Evolutionary conservation across 208 protist genomes (phyloP).

Genomic region (Acanthamoeba rhysodes): DNA sequence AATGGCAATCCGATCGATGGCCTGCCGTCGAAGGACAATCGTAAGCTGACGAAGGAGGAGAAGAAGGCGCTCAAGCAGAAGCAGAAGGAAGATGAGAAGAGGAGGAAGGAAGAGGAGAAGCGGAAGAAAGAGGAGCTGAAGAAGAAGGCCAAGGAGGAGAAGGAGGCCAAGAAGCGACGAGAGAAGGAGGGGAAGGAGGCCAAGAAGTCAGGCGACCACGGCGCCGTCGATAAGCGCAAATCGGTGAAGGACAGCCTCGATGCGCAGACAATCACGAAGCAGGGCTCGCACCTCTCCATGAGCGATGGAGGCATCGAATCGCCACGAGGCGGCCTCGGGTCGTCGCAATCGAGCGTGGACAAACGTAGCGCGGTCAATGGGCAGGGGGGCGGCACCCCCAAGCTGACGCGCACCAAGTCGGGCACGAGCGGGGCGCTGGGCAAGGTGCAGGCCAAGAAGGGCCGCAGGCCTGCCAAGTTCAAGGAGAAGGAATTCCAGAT

Average conservation of each 20-base stretch:
- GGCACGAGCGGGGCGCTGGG: neutral
- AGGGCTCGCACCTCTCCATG: neutral
- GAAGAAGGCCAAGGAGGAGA: constrained; percentile 61
- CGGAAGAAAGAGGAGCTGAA: constrained; percentile 59
- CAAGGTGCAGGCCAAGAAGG: constrained; percentile 18
- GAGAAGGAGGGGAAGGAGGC: constrained; percentile 62
- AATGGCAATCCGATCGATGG: no score
- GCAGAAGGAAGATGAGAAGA: constrained; percentile 45
- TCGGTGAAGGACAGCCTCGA: constrained; percentile 45
- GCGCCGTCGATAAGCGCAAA: neutral
- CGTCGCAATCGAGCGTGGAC: constrained; percentile 9
- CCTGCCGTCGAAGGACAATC: neutral
- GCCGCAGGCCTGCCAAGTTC: constrained; percentile 31
- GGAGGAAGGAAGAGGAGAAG: constrained; percentile 52
- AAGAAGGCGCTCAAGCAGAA: constrained; percentile 54
- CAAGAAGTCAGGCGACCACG: neutral
- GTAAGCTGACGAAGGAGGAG: constrained; percentile 26
- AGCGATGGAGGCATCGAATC: neutral
- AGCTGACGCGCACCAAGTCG: constrained; percentile 30
- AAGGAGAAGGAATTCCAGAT: constrained; percentile 73
- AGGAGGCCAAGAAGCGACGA: constrained; percentile 41
- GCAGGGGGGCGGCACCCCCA: neutral
- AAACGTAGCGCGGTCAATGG: neutral
- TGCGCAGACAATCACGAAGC: neutral
- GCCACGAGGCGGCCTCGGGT: neutral